Conservation (phyloP, 179 eudicot species). For the Kewa caespitosa region DNA sequence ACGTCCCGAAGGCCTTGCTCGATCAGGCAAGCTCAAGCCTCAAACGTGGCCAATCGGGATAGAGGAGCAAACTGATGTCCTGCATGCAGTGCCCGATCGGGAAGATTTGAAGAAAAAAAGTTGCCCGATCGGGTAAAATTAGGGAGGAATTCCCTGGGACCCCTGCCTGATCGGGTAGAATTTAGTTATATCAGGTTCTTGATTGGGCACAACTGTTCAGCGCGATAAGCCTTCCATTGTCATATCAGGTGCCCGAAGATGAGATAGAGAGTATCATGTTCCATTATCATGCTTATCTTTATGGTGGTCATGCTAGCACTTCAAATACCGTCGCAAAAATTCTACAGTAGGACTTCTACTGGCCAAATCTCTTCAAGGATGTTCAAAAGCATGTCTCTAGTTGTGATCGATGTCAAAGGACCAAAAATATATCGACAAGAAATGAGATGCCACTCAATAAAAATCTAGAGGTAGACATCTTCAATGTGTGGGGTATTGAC, state of each 20-base stretch:
- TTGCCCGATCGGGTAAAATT: too few relatives aligned
- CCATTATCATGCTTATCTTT: neutral
- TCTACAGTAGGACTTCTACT: neutral
- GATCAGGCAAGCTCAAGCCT: too few relatives aligned
- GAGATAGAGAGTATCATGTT: neutral
- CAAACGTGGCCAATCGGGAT: too few relatives aligned
- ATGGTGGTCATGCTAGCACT: neutral
- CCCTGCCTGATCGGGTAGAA: too few relatives aligned
- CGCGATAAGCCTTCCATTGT: too few relatives aligned
- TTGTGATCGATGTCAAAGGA: constrained; percentile 2
- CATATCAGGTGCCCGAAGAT: neutral
- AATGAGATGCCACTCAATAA: neutral
- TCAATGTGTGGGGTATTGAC: neutral
- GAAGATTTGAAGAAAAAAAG: too few relatives aligned
- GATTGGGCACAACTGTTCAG: too few relatives aligned
- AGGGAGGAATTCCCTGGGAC: too few relatives aligned
- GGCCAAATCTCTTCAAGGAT: neutral
- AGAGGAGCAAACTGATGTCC: too few relatives aligned
- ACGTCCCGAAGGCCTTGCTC: too few relatives aligned
- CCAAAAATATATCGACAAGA: neutral
- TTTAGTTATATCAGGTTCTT: too few relatives aligned
- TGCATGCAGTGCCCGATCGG: too few relatives aligned
- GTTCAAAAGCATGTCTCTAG: neutral
- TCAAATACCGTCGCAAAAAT: neutral
- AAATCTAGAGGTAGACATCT: neutral